These are phyloP conservation scores for Rhynchosporium graminicola DNA, from an alignment of 2,329 filamentous ascomycete species.

Conservation along the genomic window DNA sequence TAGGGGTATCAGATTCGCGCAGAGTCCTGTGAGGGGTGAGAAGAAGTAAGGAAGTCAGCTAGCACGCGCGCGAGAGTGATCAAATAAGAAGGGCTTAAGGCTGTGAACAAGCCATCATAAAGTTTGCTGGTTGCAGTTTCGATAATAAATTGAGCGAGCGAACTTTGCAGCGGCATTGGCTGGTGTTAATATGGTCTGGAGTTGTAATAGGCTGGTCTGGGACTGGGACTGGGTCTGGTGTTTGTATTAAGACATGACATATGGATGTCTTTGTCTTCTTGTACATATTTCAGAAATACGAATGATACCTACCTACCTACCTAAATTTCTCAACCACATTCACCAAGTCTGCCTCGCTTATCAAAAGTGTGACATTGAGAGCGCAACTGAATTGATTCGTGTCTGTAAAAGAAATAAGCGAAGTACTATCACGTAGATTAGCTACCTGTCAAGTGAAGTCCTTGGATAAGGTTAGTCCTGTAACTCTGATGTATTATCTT, in stretches of 20 bases:
- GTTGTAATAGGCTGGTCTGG: neutral
- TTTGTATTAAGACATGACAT: neutral
- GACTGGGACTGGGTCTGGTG: neutral
- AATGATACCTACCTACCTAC: neutral
- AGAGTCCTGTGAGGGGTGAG: conserved; percentile 38
- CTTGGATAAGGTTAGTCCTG: no score
- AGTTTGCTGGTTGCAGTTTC: neutral
- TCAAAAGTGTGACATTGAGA: no score
- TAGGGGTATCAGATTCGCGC: conserved; percentile 40
- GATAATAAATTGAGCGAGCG: neutral
- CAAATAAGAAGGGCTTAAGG: neutral
- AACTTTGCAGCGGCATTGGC: neutral
- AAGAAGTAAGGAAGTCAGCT: conserved; percentile 13
- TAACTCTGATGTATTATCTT: no score
- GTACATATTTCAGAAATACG: neutral
- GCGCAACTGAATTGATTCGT: no score
- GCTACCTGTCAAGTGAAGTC: no score
- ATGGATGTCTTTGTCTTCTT: neutral
- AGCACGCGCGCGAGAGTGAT: neutral
- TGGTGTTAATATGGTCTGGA: neutral
- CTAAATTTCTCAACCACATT: neutral
- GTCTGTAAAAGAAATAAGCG: no score
- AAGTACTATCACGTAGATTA: no score
- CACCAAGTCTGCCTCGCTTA: no score
- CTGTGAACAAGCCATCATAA: neutral